phyloP scores from a whole-genome alignment of 2,329 filamentous ascomycete genomes.

The Rutstroemia sydowiana region DNA sequence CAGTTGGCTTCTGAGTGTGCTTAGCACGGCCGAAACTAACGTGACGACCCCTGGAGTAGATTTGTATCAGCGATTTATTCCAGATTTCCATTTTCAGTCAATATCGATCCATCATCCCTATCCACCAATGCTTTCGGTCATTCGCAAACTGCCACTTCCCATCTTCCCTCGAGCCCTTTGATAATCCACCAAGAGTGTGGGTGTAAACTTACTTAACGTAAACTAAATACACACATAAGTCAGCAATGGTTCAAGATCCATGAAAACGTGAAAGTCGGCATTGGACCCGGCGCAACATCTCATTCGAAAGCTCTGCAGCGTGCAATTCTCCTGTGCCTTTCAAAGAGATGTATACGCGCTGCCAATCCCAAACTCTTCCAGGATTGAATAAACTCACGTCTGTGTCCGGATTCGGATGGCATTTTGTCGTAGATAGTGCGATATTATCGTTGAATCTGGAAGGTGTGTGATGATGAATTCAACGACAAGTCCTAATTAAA shows the following conservation, averaged over 20 bases:
- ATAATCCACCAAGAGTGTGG: neutral
- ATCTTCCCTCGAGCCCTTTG: neutral
- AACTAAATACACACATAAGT: constrained; percentile 45
- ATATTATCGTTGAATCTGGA: constrained; percentile 36
- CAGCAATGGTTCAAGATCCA: constrained; percentile 20
- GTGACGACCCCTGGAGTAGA: constrained; percentile 75
- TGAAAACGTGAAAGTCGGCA: neutral
- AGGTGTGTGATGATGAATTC: constrained; percentile 18
- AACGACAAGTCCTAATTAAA: constrained; percentile 27
- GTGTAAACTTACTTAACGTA: constrained; percentile 74
- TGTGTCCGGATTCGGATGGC: constrained; percentile 82
- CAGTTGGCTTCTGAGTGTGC: constrained; percentile 83
- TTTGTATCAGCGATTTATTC: constrained; percentile 3
- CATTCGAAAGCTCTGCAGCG: neutral
- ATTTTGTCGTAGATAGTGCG: constrained; percentile 60
- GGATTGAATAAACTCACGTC: constrained; percentile 57
- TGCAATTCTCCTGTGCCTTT: neutral
- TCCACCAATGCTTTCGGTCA: neutral
- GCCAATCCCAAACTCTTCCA: neutral
- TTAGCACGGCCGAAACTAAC: constrained; percentile 95
- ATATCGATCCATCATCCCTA: neutral
- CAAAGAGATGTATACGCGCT: neutral
- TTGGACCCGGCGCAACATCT: neutral
- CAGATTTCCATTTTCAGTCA: neutral
- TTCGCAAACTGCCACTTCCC: neutral